phyloP scores from a whole-genome alignment of 139 green algal genomes.

The Chlamydomonas eustigma region DNA sequence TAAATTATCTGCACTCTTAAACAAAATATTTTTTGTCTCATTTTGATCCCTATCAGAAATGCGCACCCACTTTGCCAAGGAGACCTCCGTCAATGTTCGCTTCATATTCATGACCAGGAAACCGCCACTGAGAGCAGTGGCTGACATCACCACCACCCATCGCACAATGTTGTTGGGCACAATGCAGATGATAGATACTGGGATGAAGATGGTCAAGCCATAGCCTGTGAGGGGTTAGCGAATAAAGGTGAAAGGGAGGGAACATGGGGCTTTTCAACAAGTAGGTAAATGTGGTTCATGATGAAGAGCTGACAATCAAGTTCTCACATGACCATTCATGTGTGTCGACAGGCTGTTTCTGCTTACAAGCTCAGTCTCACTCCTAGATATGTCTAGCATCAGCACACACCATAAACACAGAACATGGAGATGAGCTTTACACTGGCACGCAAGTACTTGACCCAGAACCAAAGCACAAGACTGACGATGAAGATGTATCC shows the following conservation, averaged over 20 bases:
- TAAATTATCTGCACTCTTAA: no score
- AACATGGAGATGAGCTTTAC: constrained; percentile 66
- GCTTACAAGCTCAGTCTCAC: not conserved
- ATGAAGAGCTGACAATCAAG: not conserved
- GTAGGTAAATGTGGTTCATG: no score
- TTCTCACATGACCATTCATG: no score
- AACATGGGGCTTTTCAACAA: not conserved
- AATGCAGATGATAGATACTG: constrained; percentile 69
- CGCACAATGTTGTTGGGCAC: constrained; percentile 58
- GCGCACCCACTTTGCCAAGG: no score
- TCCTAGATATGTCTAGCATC: not conserved
- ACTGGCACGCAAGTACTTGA: constrained; percentile 55
- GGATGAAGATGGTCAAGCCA: constrained; percentile 72
- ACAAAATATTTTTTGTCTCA: no score
- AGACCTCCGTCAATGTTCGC: constrained; percentile 51
- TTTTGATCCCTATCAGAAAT: no score
- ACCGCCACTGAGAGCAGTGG: constrained; percentile 20
- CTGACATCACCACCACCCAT: constrained; percentile 61
- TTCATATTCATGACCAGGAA: constrained; percentile 61
- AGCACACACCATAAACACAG: constrained; percentile 70
- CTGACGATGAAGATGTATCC: constrained; percentile 72
- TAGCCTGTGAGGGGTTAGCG: constrained; percentile 48
- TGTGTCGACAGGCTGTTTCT: no score
- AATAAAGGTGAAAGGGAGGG: not conserved
- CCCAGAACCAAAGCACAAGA: constrained; percentile 45